A percentile compares a stretch with the other conserved stretches of the same genome.
Conservation (phyloP, 331 rosid species). For the Arachis monticola region DNA sequence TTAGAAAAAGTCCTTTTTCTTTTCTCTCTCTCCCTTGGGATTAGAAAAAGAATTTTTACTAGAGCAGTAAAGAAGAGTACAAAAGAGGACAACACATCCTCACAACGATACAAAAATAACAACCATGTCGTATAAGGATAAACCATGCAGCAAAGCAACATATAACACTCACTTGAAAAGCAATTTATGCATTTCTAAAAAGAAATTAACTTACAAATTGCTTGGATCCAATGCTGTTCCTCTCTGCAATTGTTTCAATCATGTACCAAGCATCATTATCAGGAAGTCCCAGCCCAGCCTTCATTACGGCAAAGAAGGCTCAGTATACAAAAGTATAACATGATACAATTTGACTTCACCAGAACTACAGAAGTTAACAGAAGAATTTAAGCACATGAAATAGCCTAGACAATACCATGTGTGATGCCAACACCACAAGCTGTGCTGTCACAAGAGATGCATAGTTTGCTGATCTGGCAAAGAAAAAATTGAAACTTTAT, state of each 20-base stretch:
- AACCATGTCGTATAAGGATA: too few species aligned
- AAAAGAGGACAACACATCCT: too few species aligned
- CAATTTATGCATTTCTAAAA: constrained; percentile 23
- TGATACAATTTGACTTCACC: constrained; percentile 10
- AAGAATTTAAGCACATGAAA: constrained; percentile 36
- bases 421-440: constrained; percentile 79
- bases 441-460: constrained; percentile 88
- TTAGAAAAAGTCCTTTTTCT: too few species aligned
- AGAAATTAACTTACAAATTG: constrained; percentile 72
- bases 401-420: constrained; percentile 72
- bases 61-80: too few species aligned
- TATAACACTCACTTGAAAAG: neutral
- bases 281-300: constrained; percentile 98
- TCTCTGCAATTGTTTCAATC: constrained; percentile 93
- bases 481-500: constrained; percentile 22
- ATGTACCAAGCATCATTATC: constrained; percentile 95
- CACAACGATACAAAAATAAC: too few species aligned
- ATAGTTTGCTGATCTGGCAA: constrained; percentile 82
- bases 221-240: constrained; percentile 86
- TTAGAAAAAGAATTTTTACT: too few species aligned
- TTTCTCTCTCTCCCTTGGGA: too few species aligned
- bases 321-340: constrained; percentile 31
- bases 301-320: constrained; percentile 42
- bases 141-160: too few species aligned
- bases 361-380: constrained; percentile 9